phyloP scores from a whole-genome alignment of 805 yeast genomes.

The Ogataea degrootiae region DNA sequence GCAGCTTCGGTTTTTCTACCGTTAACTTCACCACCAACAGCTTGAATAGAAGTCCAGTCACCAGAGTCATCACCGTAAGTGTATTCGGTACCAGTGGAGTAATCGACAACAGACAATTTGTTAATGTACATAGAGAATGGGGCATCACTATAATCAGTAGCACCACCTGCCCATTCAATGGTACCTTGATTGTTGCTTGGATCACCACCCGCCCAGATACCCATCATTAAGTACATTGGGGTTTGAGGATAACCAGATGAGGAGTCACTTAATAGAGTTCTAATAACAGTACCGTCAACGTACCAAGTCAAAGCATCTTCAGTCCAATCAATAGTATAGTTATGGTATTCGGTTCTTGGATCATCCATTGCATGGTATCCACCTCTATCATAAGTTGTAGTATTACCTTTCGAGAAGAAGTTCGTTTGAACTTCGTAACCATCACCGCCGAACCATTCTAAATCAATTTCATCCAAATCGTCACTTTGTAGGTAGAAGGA shows the following conservation, averaged over 20 bases:
- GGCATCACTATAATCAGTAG: conserved; percentile 55
- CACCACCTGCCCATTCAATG: conserved; percentile 81
- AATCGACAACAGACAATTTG: conserved; percentile 59
- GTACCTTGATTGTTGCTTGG: conserved; percentile 60
- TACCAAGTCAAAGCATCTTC: conserved; percentile 61
- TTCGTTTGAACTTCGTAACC: conserved; percentile 69
- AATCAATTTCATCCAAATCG: conserved; percentile 84
- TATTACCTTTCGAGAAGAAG: conserved; percentile 77
- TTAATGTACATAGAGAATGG: conserved; percentile 68
- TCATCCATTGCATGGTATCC: conserved; percentile 53
- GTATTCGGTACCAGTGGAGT: conserved; percentile 60
- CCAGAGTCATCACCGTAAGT: conserved; percentile 53
- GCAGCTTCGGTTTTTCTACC: conserved; percentile 48
- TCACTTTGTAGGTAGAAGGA: conserved; percentile 78
- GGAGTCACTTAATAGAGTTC: conserved; percentile 53
- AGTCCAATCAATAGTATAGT: conserved; percentile 84
- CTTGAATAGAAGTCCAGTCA: conserved; percentile 52
- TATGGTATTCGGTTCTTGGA: conserved; percentile 61
- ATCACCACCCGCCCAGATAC: conserved; percentile 85
- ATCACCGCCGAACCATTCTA: conserved; percentile 86
- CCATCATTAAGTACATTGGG: conserved; percentile 73
- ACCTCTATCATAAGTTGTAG: conserved; percentile 77
- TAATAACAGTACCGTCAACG: conserved; percentile 62
- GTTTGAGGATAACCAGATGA: conserved; percentile 81
- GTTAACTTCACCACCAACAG: conserved; percentile 54